Base-by-base conservation (phyloP, 2,329 filamentous ascomycete species). In the Fusarium armeniacum region DNA sequence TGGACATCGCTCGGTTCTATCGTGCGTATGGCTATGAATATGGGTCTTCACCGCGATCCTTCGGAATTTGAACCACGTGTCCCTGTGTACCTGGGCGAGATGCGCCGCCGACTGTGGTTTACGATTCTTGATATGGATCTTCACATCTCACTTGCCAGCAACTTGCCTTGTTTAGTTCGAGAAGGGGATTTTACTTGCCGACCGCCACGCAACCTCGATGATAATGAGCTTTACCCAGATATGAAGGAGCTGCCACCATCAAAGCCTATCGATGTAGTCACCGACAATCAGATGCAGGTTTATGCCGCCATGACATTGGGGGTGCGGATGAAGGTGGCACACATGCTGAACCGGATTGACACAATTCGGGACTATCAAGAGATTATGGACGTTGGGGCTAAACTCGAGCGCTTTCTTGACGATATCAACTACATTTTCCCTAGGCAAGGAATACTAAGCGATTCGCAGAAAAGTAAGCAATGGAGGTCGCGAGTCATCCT, bases 21-120 rank as follows among this genome's bases (percentile, higher is more conserved):
- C 43, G 82, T 87, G 7, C 83, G 86, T 18, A 85, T 86, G 79
- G 86, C 85, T 32, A 88, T 88, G 85, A 85, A 83, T 4, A 87
- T 88, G 85, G 86, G 86, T 5, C 78, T 88, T 47, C 86, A 88
- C 69, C 82, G 86, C 6, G 86, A 88, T 55, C 85, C 86, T 4
- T 83, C 83, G 16, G 86, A 88, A 67, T 87, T 85, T 58, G 79
- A 81, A 28, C 78, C 80, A 5, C 81, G 83, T 32, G 83, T 88
- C 53, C 79, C 81, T 7, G 79, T 84, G 0, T 88, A 86, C 69
- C 80, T 83, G 45, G 83, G 82, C n/a, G 86, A 88, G 75, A 80
- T 84, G 64, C 79, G 86, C 35, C 81, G 86, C n/a, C 81, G 84
- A 62, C 73, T 88, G 26, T 88, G 86, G 86, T 87, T 82, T 52